These are phyloP conservation scores for Dictyophora rubrovolvata DNA, from an alignment of 768 basidiomycete genomes.

Conservation along the genomic window DNA sequence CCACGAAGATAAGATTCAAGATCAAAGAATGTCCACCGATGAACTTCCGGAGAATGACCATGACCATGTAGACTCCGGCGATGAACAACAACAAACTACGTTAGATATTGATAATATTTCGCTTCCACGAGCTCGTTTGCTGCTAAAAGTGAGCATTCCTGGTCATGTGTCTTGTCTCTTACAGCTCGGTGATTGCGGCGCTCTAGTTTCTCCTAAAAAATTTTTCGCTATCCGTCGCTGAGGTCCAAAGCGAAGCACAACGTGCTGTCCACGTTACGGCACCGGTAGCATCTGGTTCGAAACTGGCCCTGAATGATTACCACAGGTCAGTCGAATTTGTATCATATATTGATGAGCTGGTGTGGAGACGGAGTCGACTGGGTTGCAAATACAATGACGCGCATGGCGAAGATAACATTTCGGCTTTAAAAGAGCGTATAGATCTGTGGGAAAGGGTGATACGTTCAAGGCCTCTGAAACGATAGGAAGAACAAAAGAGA, in stretches of 20 bases:
- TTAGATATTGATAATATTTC: neutral
- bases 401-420: conserved; percentile 2
- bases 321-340: conserved; percentile 2
- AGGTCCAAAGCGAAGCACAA: neutral
- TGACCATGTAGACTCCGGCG: neutral
- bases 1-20: neutral
- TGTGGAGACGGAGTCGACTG: conserved; percentile 6
- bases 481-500: too few relatives aligned
- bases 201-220: neutral
- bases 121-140: neutral
- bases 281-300: neutral
- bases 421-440: conserved; percentile 1
- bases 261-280: neutral
- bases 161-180: neutral
- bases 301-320: neutral
- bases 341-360: conserved; percentile 2
- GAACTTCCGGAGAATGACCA: neutral
- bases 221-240: neutral
- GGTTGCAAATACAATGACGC: neutral
- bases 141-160: neutral
- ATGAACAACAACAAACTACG: neutral
- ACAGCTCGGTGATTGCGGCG: too few relatives aligned
- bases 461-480: neutral
- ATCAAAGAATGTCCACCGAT: neutral
- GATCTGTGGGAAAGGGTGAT: conserved; percentile 4